Percentiles rank a stretch among this genome's conserved stretches.
phyloP scores from a whole-genome alignment of 1,284 basidiomycete species.

The Coniferiporia sulphurascens region DNA sequence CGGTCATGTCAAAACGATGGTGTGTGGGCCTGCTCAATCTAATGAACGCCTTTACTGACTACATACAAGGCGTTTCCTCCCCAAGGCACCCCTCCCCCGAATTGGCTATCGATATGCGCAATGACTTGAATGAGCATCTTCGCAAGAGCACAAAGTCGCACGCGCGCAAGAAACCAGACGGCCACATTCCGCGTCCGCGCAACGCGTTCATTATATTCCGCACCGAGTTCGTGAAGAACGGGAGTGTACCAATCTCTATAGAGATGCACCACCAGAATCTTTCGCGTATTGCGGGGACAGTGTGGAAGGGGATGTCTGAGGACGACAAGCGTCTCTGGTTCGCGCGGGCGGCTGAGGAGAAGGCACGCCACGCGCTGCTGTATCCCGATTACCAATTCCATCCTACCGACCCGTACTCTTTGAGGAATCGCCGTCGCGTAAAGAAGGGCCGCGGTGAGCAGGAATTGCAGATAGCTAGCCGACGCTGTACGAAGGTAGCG shows the following conservation, averaged over 20 bases:
- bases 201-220: conserved; percentile 95
- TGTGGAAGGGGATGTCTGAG: conserved; percentile 47
- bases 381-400: conserved; percentile 49
- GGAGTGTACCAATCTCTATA: conserved; percentile 18
- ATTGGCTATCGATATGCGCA: neutral
- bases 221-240: conserved; percentile 65
- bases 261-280: conserved; percentile 55
- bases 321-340: conserved; percentile 46
- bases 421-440: conserved; percentile 24
- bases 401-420: conserved; percentile 29
- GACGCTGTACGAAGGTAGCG: conserved; percentile 11
- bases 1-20: neutral
- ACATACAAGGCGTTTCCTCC: neutral
- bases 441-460: conserved; percentile 10
- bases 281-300: conserved; percentile 47
- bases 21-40: neutral
- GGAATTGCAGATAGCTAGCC: neutral
- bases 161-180: conserved; percentile 13
- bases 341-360: conserved; percentile 45
- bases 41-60: neutral
- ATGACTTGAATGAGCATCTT: neutral
- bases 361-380: conserved; percentile 36
- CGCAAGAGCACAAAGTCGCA: conserved; percentile 9
- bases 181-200: conserved; percentile 78
- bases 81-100: neutral